Evolutionary conservation across 2,329 filamentous ascomycete species (phyloP), one percentile per base, ranked within the genome.

Genomic region (Chaetomium globosum): DNA sequence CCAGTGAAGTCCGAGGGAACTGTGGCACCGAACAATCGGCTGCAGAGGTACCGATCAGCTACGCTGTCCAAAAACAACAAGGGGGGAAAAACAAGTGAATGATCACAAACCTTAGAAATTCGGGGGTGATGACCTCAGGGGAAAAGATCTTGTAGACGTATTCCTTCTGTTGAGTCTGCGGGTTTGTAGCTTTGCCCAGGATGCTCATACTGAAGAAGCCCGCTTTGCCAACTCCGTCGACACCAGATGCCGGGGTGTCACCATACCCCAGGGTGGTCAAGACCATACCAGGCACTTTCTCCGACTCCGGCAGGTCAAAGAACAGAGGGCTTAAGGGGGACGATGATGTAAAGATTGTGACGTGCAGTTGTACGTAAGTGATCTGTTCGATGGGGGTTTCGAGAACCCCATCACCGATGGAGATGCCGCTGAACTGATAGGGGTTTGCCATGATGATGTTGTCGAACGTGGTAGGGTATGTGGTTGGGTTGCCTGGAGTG

Each of bases 121-220:
- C 75, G 0, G 83, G 68, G 0, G 82, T 85, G 31, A 88, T 77
- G 23, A 79, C 75, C 53, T 81, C 74, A 0, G 86, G 82, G 0
- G 86, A 88, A 74, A 89, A 88, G 67, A 89, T 85, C 78, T 89
- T 89, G 78, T 89, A 89, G 1, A 87, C 75, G 63, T 82, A 85
- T 73, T 90, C 87, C 31, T 74, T 75, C 69, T 79, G 76, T 21
- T 76, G 73, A 0, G 84, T 86, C 53, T 77, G 77, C 1, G 88
- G 86, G 73, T 93, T 91, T 12, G 81, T 78, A 13, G 88, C 82
- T 1, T 81, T 82, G 16, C 85, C 83, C 30, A 97, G 82, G 1
- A 89, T 89, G 71, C 89, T 95, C 71, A 97, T 87, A 68, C 90
- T 93, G 82, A 90, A 97, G 82, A 98, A 97, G 0, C 88, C 88